These are phyloP conservation scores for Bonia amplexicaulis DNA, from an alignment of 176 grass and related monocot genomes.

Conservation along the genomic window DNA sequence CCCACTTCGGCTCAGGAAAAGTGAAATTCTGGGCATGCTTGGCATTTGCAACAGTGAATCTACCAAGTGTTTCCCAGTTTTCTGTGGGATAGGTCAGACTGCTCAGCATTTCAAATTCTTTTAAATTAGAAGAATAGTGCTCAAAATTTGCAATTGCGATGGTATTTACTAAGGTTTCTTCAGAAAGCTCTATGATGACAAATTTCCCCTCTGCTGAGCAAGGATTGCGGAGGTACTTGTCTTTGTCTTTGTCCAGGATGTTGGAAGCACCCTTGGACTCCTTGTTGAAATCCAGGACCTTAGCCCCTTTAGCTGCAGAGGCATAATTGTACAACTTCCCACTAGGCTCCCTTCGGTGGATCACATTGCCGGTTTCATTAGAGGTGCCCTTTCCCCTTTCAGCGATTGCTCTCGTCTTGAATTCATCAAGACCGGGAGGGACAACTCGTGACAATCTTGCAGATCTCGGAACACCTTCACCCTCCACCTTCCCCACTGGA, in stretches of 20 bases:
- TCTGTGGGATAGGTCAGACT: constrained; percentile 84
- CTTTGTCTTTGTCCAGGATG: constrained; percentile 94
- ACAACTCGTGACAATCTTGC: constrained; percentile 52
- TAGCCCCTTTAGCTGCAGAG: constrained; percentile 73
- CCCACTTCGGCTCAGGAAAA: constrained; percentile 79
- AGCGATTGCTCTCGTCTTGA: constrained; percentile 70
- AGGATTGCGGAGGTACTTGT: constrained; percentile 94
- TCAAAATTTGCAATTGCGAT: constrained; percentile 92
- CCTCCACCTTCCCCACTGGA: constrained; percentile 33
- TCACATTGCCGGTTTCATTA: constrained; percentile 49
- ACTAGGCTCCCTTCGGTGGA: constrained; percentile 80
- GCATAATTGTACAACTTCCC: constrained; percentile 96
- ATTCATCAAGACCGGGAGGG: constrained; percentile 75
- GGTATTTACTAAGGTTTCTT: constrained; percentile 92
- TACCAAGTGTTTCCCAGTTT: constrained; percentile 74
- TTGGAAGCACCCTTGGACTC: constrained; percentile 94
- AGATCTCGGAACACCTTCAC: constrained; percentile 32
- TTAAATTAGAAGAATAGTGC: constrained; percentile 89
- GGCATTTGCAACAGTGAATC: constrained; percentile 64
- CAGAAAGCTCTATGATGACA: constrained; percentile 87
- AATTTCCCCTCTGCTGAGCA: constrained; percentile 91
- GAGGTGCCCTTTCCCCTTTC: constrained; percentile 52
- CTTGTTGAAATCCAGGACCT: constrained; percentile 83
- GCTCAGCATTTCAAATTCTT: constrained; percentile 73
- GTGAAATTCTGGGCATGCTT: constrained; percentile 72